These are phyloP conservation scores for Claviceps monticola DNA, from an alignment of 2,329 filamentous ascomycete genomes.

Conservation along the genomic window DNA sequence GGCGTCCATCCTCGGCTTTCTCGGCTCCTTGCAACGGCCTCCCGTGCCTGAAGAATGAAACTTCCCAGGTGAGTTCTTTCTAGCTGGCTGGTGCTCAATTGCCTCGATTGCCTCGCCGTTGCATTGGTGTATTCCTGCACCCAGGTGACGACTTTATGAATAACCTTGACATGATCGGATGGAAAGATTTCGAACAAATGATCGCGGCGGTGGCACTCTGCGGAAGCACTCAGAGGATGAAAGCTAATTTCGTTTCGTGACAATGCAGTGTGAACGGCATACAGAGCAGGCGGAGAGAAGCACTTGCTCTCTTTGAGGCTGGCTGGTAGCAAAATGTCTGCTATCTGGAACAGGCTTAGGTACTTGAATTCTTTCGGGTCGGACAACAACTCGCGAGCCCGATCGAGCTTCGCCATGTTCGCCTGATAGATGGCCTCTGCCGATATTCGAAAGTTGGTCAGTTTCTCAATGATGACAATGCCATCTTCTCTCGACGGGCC, in stretches of 20 bases:
- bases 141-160: constrained; percentile 18
- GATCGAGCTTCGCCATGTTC: constrained; percentile 34
- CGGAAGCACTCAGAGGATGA: constrained; percentile 33
- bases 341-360: constrained; percentile 37
- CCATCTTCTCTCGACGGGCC: constrained; percentile 32
- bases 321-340: constrained; percentile 27
- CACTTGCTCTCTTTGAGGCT: constrained; percentile 20
- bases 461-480: constrained; percentile 29
- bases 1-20: constrained; percentile 32
- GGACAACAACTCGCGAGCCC: constrained; percentile 27
- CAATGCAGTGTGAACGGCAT: constrained; percentile 57
- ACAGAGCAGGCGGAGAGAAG: constrained; percentile 38
- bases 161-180: constrained; percentile 14
- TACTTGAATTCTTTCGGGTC: constrained; percentile 25
- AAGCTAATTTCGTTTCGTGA: constrained; percentile 47
- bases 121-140: constrained; percentile 19
- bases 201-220: constrained; percentile 32
- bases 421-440: constrained; percentile 32
- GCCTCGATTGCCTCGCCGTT: constrained; percentile 8
- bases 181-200: constrained; percentile 46
- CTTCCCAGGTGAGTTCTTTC: constrained; percentile 16
- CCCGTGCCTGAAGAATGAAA: constrained; percentile 37
- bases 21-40: constrained; percentile 38
- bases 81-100: constrained; percentile 9
- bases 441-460: constrained; percentile 30